phyloP scores from a whole-genome alignment of 441 rosid genomes.

The Syzygium malaccense region DNA sequence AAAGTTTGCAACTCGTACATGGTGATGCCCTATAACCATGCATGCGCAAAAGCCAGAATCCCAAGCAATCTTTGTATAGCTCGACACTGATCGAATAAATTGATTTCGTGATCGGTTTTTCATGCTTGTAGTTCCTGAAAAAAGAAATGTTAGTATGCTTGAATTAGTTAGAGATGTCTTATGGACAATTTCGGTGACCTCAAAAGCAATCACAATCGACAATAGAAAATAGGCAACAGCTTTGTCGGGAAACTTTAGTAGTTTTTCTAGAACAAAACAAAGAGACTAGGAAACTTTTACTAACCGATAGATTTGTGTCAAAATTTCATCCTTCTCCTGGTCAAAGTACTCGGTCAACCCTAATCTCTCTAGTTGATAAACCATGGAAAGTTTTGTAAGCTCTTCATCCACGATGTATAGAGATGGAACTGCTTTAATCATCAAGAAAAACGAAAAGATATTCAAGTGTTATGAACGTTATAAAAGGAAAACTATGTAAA shows the following conservation, averaged over 20 bases:
- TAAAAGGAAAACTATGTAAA: neutral
- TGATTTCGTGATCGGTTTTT: slow-evolving; percentile 3
- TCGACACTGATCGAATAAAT: slow-evolving; percentile 2
- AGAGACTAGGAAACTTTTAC: neutral
- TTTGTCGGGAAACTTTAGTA: neutral
- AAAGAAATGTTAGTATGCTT: neutral
- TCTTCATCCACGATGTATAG: slow-evolving; percentile 41
- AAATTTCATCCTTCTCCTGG: slow-evolving; percentile 28
- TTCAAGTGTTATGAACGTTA: neutral
- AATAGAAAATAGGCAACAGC: neutral
- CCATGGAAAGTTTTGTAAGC: slow-evolving; percentile 36
- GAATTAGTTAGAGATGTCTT: neutral
- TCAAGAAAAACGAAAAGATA: neutral
- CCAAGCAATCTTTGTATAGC: slow-evolving; percentile 41
- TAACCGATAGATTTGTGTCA: slow-evolving; percentile 36
- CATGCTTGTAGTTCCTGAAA: slow-evolving; percentile 25
- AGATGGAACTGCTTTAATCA: slow-evolving; percentile 30
- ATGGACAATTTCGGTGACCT: neutral
- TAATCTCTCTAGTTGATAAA: slow-evolving; percentile 35
- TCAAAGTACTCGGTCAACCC: slow-evolving; percentile 44
- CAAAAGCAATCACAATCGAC: neutral
- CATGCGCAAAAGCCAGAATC: slow-evolving; percentile 44
- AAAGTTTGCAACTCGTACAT: slow-evolving; percentile 17
- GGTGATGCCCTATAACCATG: slow-evolving; percentile 42
- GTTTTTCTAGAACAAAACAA: neutral